Conservation (phyloP, 441 rosid species). For the Macaranga tanarius region DNA sequence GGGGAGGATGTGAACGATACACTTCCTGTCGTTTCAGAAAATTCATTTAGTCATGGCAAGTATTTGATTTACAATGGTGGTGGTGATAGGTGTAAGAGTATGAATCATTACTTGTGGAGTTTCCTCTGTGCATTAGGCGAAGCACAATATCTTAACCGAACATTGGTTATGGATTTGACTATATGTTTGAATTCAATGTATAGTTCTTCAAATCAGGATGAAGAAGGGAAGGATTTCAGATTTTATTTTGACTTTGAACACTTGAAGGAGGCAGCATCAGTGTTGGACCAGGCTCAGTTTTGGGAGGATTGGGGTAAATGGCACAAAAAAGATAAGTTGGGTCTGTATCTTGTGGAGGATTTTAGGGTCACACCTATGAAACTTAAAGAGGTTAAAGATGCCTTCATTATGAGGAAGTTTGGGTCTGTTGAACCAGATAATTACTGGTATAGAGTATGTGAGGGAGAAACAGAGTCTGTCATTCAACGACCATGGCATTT, state of each 20-base stretch:
- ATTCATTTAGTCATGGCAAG: slow-evolving; percentile 58
- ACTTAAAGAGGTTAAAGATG: slow-evolving; percentile 58
- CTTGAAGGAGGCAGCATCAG: slow-evolving; percentile 81
- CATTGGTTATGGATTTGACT: slow-evolving; percentile 83
- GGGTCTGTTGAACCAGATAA: slow-evolving; percentile 89
- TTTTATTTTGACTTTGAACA: slow-evolving; percentile 94
- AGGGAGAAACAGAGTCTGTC: slow-evolving; percentile 84
- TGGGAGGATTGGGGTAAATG: slow-evolving; percentile 84
- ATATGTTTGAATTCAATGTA: slow-evolving; percentile 74
- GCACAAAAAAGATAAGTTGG: slow-evolving; percentile 53
- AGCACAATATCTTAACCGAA: slow-evolving; percentile 84
- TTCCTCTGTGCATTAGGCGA: slow-evolving; percentile 94
- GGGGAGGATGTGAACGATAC: slow-evolving; percentile 77
- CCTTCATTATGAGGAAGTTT: slow-evolving; percentile 84
- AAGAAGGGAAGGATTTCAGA: slow-evolving; percentile 93
- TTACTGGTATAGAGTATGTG: slow-evolving; percentile 93
- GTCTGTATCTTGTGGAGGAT: slow-evolving; percentile 71
- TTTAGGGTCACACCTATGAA: slow-evolving; percentile 70
- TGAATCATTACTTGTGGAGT: slow-evolving; percentile 92
- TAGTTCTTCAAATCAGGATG: slow-evolving; percentile 63
- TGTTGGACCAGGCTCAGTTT: slow-evolving; percentile 82
- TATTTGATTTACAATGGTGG: slow-evolving; percentile 78
- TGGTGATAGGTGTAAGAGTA: slow-evolving; percentile 87
- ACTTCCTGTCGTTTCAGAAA: slow-evolving; percentile 77
- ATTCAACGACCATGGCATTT: slow-evolving; percentile 85